These are phyloP conservation scores for Saccharomycopsis fibuligera DNA, from an alignment of 805 yeast species.

Conservation along the genomic window DNA sequence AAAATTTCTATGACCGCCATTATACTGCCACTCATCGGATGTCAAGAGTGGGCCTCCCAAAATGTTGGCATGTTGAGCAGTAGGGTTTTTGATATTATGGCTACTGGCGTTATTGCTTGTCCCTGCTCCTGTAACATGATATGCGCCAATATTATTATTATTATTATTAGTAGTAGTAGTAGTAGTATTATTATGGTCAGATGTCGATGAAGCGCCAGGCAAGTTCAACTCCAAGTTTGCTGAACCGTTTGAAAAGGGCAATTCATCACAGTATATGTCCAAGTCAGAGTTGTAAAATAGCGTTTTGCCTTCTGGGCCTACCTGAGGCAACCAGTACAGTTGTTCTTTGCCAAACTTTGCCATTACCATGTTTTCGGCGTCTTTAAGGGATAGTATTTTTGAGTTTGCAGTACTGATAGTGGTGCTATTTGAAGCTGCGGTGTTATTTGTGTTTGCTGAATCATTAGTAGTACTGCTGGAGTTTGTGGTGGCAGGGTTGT, in stretches of 20 bases:
- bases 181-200: too few species aligned
- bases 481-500: neutral
- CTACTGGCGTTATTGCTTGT: too few species aligned
- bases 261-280: constrained; percentile 49
- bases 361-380: constrained; percentile 8
- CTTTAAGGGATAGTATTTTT: constrained; percentile 14
- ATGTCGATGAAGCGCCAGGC: too few species aligned
- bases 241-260: constrained; percentile 38
- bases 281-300: constrained; percentile 56
- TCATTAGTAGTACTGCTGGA: neutral
- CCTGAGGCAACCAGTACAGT: constrained; percentile 52
- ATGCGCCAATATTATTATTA: too few species aligned
- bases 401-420: constrained; percentile 1
- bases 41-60: too few species aligned
- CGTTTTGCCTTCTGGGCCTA: constrained; percentile 48
- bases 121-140: too few species aligned
- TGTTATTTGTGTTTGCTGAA: neutral
- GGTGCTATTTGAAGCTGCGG: neutral
- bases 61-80: too few species aligned
- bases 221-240: neutral
- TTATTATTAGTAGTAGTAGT: too few species aligned
- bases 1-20: too few species aligned
- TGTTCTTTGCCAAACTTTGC: constrained; percentile 3
- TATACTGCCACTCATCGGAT: too few species aligned
- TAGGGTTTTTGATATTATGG: too few species aligned